These are phyloP conservation scores for Colletotrichum sp. DNA, from an alignment of 2,329 filamentous ascomycete species.

Conservation along the genomic window DNA sequence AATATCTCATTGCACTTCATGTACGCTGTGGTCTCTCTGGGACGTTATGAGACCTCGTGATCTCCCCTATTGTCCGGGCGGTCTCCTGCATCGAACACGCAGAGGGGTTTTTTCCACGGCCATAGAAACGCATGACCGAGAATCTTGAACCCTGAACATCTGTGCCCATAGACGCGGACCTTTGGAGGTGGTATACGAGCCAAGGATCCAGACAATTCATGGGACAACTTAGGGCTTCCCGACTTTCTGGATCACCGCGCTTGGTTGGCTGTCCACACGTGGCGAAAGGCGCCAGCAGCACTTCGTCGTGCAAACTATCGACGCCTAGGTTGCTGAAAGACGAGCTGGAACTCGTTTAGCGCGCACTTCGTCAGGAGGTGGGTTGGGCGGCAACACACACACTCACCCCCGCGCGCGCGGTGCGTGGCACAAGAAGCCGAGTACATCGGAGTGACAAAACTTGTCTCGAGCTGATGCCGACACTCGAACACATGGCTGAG, in stretches of 20 bases:
- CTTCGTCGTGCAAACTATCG: not conserved
- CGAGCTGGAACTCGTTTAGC: not conserved
- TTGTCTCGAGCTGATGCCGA: not conserved
- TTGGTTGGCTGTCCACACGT: not conserved
- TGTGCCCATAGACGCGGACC: not conserved
- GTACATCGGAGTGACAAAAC: not conserved
- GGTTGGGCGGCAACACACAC: not conserved
- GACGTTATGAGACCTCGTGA: not conserved
- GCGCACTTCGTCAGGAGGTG: not conserved
- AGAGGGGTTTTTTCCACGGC: not conserved
- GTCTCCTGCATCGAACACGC: not conserved
- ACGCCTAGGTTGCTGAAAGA: not conserved
- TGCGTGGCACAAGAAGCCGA: not conserved
- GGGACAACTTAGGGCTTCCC: not conserved
- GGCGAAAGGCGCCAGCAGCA: not conserved
- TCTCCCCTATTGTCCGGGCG: no score
- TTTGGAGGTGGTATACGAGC: not conserved
- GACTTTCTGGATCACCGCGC: not conserved
- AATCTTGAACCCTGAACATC: not conserved
- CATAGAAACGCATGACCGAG: not conserved
- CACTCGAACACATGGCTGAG: not conserved
- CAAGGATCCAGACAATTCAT: not conserved
- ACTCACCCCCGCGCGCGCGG: not conserved
- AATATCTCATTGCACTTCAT: not conserved
- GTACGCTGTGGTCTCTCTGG: not conserved